phyloP scores from a whole-genome alignment of 2,329 filamentous ascomycete species.

The Curvularia hawaiiensis region DNA sequence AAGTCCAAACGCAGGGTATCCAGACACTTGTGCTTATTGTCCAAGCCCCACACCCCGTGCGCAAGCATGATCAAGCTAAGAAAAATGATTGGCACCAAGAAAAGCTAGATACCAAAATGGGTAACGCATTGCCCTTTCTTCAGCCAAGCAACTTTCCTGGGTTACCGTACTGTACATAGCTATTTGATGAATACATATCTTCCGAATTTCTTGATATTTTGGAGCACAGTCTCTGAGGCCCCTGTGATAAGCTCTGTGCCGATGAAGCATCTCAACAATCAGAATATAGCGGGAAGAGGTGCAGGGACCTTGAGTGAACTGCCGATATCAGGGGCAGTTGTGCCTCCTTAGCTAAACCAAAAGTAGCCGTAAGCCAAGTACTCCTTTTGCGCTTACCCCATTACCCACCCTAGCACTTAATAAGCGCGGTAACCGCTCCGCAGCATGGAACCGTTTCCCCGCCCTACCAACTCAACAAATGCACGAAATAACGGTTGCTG shows the following conservation, averaged over 20 bases:
- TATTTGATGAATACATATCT: not conserved
- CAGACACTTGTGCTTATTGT: slow-evolving; percentile 31
- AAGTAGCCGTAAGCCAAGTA: not conserved
- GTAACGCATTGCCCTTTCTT: not conserved
- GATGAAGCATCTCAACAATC: not conserved
- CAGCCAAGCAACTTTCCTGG: not conserved
- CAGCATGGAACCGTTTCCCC: not conserved
- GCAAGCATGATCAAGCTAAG: not conserved
- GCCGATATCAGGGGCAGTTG: slow-evolving; percentile 2
- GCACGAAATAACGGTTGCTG: not conserved
- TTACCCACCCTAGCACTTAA: not conserved
- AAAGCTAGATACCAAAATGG: not conserved
- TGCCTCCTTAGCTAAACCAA: not conserved
- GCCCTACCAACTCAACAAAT: not conserved
- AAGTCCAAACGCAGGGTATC: slow-evolving; percentile 37
- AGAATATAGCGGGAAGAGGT: not conserved
- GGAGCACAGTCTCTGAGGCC: not conserved
- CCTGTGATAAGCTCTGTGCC: not conserved
- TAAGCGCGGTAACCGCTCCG: not conserved
- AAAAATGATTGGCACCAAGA: not conserved
- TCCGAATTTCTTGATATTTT: not conserved
- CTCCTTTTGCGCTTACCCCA: not conserved
- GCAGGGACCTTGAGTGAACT: not conserved
- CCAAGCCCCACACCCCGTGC: not conserved
- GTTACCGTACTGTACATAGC: not conserved